Conservation (phyloP, 2,329 filamentous ascomycete genomes). For the Phyllosticta ampelicida region DNA sequence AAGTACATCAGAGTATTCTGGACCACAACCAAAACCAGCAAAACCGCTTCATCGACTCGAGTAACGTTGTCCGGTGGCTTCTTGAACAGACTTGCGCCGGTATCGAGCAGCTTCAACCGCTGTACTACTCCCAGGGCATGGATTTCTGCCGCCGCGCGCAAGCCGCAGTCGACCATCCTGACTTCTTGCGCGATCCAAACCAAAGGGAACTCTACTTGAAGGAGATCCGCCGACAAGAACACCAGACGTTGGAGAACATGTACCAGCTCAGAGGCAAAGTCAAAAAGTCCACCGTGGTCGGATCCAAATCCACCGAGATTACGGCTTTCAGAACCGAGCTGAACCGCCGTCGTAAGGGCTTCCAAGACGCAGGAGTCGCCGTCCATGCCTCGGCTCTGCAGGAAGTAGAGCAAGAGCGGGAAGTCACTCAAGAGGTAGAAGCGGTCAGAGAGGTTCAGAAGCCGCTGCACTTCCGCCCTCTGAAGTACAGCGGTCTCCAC, state of each 20-base stretch:
- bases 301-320: slow-evolving; percentile 8
- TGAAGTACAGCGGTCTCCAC: slow-evolving; percentile 38
- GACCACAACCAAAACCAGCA: slow-evolving; percentile 31
- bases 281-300: slow-evolving; percentile 5
- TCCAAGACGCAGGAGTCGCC: slow-evolving; percentile 35
- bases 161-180: slow-evolving; percentile 33
- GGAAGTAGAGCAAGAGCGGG: slow-evolving; percentile 48
- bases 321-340: slow-evolving; percentile 21
- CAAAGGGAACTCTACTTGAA: slow-evolving; percentile 34
- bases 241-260: slow-evolving; percentile 46
- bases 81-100: slow-evolving; percentile 51
- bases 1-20: slow-evolving; percentile 51
- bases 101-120: slow-evolving; percentile 47
- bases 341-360: slow-evolving; percentile 21
- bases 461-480: slow-evolving; percentile 30
- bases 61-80: slow-evolving; percentile 50
- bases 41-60: slow-evolving; percentile 30
- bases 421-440: slow-evolving; percentile 48
- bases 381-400: slow-evolving; percentile 43
- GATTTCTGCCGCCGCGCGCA: slow-evolving; percentile 50
- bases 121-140: slow-evolving; percentile 50
- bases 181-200: slow-evolving; percentile 28
- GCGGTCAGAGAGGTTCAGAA: slow-evolving; percentile 45
- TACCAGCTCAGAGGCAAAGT: slow-evolving; percentile 35
- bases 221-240: slow-evolving; percentile 42